These are phyloP conservation scores for Diaporthe ampelina DNA, from an alignment of 2,329 filamentous ascomycete species.

Conservation along the genomic window DNA sequence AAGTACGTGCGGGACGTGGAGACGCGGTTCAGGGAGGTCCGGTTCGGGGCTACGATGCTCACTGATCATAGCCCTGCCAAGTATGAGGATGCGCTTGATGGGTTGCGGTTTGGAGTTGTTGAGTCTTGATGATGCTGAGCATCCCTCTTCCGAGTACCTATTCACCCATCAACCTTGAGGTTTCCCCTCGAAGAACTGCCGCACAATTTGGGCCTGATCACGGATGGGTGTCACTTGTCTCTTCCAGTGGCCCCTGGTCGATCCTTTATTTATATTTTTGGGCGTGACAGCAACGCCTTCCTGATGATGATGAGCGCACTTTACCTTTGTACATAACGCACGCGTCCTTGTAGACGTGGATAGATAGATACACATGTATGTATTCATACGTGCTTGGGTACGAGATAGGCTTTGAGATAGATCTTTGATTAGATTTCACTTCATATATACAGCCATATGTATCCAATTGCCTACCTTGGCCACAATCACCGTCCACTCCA, in stretches of 20 bases:
- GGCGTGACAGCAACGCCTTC: neutral
- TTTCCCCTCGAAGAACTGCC: neutral
- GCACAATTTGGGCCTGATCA: too few relatives aligned
- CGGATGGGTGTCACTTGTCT: too few relatives aligned
- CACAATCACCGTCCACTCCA: too few relatives aligned
- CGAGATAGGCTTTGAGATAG: neutral
- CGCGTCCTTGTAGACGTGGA: neutral
- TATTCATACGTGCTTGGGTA: too few relatives aligned
- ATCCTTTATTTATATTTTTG: neutral
- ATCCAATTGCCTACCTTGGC: too few relatives aligned
- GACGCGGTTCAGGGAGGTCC: slow-evolving; percentile 76
- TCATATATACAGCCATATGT: neutral
- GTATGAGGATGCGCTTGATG: slow-evolving; percentile 78
- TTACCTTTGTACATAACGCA: neutral
- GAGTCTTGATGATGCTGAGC: slow-evolving; percentile 43
- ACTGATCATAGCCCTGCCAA: slow-evolving; percentile 81
- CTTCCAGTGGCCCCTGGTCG: neutral
- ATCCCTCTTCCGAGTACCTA: neutral
- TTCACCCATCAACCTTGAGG: neutral
- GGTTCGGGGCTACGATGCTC: slow-evolving; percentile 81
- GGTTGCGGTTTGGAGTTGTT: slow-evolving; percentile 66
- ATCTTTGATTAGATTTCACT: neutral
- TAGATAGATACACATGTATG: neutral
- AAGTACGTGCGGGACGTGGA: slow-evolving; percentile 81
- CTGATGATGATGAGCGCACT: neutral